Base-by-base conservation (phyloP, 2,329 filamentous ascomycete genomes). In the Huntiella decipiens region DNA sequence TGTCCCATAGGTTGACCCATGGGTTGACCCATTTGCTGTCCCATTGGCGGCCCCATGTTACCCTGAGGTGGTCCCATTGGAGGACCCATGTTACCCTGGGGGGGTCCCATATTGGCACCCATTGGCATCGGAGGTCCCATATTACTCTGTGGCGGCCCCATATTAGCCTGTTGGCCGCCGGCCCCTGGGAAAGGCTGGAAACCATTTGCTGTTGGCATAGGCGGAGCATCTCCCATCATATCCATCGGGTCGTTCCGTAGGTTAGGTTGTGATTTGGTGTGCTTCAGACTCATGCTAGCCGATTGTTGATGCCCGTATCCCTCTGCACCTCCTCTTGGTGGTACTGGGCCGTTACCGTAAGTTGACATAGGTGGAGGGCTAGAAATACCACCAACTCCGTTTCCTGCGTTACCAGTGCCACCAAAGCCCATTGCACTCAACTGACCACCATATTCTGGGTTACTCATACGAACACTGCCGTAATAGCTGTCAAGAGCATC, bases 191-290 rank as follows among this genome's bases (percentile, higher is more conserved):
- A 49, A 13, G 38, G 10, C 34, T 50, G 48, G 35, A 50, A 47
- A 6, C 15, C 12, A 32, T 42, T 47, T 19, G 28, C 15, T 15
- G 45, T 40, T 46, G 61, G 68, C 55, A 67, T 61, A 36, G 62
- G 65, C 8, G 77, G 75, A 28, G 77, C 60, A 53, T 82, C 77
- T 19, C 64, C 69, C 2, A 73, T 76, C 70, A 87, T 79, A 55
- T 85, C 82, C 17, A 34, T 16, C 53, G 85, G 85, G 1, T 82
- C 74, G 52, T 75, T 68, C 33, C 73, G 67, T 48, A 81, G 61
- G 55, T 81, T 72, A 28, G 78, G 77, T 55, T 82, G 78, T 8
- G 78, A 82, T 52, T 77, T 77, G 12, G 75, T 73, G 50, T 71
- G 69, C 49, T 66, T 71, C 43, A 78, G 58, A 52, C 73, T 67